Evolutionary conservation across 768 basidiomycete species (phyloP).

Genomic region (Mycena maculata): DNA sequence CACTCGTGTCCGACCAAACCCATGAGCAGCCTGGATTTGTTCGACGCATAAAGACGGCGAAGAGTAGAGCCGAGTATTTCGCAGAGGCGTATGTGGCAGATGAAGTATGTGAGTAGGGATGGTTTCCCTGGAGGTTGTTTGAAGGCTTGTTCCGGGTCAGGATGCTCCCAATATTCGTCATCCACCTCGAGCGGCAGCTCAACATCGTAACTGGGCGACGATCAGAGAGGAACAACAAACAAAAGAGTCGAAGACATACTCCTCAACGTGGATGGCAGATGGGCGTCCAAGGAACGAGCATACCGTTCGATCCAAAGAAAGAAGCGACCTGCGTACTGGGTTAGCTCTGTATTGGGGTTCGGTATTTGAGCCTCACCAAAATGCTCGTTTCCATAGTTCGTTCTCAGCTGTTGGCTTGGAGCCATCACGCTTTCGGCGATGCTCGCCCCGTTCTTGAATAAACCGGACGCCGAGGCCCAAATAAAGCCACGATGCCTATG

Average conservation of each 20-base stretch:
- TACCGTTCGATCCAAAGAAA: slow-evolving; percentile 46
- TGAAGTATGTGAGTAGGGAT: slow-evolving; percentile 63
- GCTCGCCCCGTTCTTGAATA: slow-evolving; percentile 72
- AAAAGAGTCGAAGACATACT: slow-evolving; percentile 51
- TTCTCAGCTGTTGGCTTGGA: slow-evolving; percentile 54
- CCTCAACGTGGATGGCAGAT: slow-evolving; percentile 75
- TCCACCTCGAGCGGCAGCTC: slow-evolving; percentile 73
- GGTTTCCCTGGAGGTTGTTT: slow-evolving; percentile 73
- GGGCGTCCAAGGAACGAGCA: slow-evolving; percentile 72
- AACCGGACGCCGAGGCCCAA: slow-evolving; percentile 70
- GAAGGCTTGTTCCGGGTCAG: slow-evolving; percentile 49
- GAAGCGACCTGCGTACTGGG: slow-evolving; percentile 39
- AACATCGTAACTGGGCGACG: slow-evolving; percentile 64
- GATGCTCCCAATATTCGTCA: slow-evolving; percentile 57
- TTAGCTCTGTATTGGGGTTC: not conserved
- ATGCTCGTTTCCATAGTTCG: slow-evolving; percentile 71
- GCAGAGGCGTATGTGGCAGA: slow-evolving; percentile 62
- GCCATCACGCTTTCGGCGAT: slow-evolving; percentile 58
- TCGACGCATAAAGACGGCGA: slow-evolving; percentile 63
- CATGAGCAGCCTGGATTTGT: slow-evolving; percentile 51
- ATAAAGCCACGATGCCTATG: too few species aligned
- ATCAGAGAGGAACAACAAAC: not conserved
- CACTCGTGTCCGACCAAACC: slow-evolving; percentile 63
- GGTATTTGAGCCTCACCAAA: slow-evolving; percentile 29
- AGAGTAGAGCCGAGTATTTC: slow-evolving; percentile 47